Evolutionary conservation across 2,329 filamentous ascomycete species (phyloP).

Genomic region (Pyrenophora seminiperda): DNA sequence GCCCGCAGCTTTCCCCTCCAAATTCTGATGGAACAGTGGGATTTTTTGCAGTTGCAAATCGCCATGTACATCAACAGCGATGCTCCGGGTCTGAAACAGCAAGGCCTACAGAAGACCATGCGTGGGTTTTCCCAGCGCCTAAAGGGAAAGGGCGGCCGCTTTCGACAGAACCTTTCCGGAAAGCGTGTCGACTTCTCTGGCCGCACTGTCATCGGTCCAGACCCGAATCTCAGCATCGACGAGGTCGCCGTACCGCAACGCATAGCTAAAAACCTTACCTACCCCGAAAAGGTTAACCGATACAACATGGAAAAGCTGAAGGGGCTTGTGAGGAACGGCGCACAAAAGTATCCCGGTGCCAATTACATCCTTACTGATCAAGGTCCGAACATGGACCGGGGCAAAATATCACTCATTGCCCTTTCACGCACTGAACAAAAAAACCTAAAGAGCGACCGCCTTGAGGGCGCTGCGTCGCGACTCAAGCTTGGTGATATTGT

Average conservation of each 20-base stretch:
- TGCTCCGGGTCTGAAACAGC: conserved; percentile 87
- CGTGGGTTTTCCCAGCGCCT: conserved; percentile 92
- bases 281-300: conserved; percentile 83
- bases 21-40: conserved; percentile 98
- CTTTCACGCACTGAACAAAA: conserved; percentile 42
- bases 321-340: conserved; percentile 74
- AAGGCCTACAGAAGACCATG: conserved; percentile 84
- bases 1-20: conserved; percentile 82
- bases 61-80: conserved; percentile 99
- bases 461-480: conserved; percentile 71
- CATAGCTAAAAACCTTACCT: conserved; percentile 96
- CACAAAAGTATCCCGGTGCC: conserved; percentile 82
- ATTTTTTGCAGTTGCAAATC: conserved; percentile 92
- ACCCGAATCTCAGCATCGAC: conserved; percentile 91
- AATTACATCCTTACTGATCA: conserved; percentile 75
- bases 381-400: conserved; percentile 51
- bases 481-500: conserved; percentile 85
- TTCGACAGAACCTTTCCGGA: conserved; percentile 93
- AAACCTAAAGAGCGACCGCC: conserved; percentile 65
- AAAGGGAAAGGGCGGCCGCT: conserved; percentile 96
- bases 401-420: conserved; percentile 74
- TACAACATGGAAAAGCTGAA: conserved; percentile 85
- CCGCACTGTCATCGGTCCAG: conserved; percentile 94
- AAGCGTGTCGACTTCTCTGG: conserved; percentile 99
- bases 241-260: conserved; percentile 89